Conservation (phyloP, 352 stramenopile genomes). For the Globisporangium echinulatum region DNA sequence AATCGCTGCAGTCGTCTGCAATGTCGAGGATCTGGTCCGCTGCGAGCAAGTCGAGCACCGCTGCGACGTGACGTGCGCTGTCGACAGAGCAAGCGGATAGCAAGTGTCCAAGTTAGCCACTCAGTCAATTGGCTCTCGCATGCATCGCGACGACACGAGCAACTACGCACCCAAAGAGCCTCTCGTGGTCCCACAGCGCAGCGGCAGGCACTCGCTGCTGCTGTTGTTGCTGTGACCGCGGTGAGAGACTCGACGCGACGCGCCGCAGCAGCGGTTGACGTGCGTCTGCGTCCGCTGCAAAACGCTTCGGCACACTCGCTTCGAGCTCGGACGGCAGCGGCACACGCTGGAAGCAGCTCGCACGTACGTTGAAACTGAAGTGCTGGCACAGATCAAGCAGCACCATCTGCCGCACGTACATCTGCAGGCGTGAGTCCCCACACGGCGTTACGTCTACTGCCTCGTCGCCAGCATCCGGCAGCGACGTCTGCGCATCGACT, state of each 20-base stretch:
- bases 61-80: conserved; percentile 17
- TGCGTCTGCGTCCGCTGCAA: conserved; percentile 14
- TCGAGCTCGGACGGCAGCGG: conserved; percentile 19
- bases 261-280: conserved; percentile 10
- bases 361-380: conserved; percentile 36
- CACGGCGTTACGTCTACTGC: conserved; percentile 5
- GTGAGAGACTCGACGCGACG: conserved; percentile 8
- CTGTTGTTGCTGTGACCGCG: neutral
- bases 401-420: conserved; percentile 39
- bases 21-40: conserved; percentile 23
- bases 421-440: conserved; percentile 26
- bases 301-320: conserved; percentile 17
- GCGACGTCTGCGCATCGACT: conserved; percentile 18
- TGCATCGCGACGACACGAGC: no score
- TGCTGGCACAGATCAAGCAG: conserved; percentile 58
- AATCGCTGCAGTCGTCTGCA: conserved; percentile 24
- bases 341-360: conserved; percentile 34
- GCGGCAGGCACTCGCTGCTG: no score
- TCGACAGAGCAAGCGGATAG: neutral
- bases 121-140: no score
- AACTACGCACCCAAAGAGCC: conserved; percentile 10
- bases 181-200: neutral
- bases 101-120: no score
- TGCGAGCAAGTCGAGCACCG: conserved; percentile 22
- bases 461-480: conserved; percentile 13